These are phyloP conservation scores for Coriolopsis trogii DNA, from an alignment of 1,284 basidiomycete species.

Conservation along the genomic window DNA sequence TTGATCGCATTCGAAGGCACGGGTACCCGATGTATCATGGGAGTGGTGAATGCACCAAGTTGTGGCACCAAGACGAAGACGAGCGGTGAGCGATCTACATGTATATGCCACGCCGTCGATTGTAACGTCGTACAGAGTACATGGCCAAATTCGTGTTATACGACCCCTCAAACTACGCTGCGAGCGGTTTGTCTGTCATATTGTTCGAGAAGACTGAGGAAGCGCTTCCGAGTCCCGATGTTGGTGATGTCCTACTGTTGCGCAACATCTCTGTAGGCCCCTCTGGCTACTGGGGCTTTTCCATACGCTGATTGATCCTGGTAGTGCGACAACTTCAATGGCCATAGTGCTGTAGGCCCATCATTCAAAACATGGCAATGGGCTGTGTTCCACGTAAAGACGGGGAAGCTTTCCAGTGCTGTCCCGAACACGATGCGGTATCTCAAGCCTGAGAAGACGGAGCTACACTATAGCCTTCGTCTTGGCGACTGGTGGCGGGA, in stretches of 20 bases:
- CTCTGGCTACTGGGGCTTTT: too few species aligned
- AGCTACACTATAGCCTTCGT: slow-evolving; percentile 39
- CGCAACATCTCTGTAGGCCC: slow-evolving; percentile 24
- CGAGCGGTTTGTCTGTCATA: slow-evolving; percentile 43
- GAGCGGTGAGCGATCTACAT: slow-evolving; percentile 18
- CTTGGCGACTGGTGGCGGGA: slow-evolving; percentile 53
- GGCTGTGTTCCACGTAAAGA: slow-evolving; percentile 32
- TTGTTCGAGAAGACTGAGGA: slow-evolving; percentile 53
- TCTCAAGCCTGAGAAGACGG: slow-evolving; percentile 29
- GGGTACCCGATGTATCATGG: slow-evolving; percentile 26
- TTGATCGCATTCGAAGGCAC: slow-evolving; percentile 12
- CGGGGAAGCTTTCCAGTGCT: slow-evolving; percentile 11
- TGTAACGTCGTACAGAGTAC: background rate
- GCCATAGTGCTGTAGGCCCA: slow-evolving; percentile 35
- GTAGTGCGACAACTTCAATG: slow-evolving; percentile 36
- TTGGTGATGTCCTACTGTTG: slow-evolving; percentile 50
- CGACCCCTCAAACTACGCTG: slow-evolving; percentile 45
- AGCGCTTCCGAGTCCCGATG: slow-evolving; percentile 50
- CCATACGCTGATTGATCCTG: background rate
- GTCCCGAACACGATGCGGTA: slow-evolving; percentile 8
- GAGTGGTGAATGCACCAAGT: slow-evolving; percentile 20
- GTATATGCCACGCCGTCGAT: background rate
- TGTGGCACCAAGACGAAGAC: slow-evolving; percentile 11
- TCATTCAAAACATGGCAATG: slow-evolving; percentile 33
- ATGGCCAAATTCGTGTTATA: slow-evolving; percentile 31